Base-by-base conservation (phyloP, 768 basidiomycete species). In the button mushroom (Agaricus bisporus) region DNA sequence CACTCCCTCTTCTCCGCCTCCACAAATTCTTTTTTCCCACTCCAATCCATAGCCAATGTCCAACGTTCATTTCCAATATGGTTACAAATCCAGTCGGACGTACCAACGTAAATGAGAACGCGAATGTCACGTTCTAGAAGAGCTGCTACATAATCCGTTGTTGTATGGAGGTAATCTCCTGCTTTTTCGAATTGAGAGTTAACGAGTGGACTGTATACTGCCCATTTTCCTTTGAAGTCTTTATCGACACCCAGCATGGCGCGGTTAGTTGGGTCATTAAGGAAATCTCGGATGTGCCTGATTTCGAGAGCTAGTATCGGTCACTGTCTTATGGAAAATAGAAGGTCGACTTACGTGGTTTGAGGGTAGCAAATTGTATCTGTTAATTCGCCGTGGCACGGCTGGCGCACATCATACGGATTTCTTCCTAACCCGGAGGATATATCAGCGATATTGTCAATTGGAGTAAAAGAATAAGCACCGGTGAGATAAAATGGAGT, bases 51-150 rank as follows among this genome's bases (percentile, higher is more conserved):
- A 29, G 69, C 68, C 47, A 83, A 66, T 7, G 82, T 80, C 88
- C 88, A 91, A 26, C 76, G 71, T 60, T 84, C 79, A 63, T 91
- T 91, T 6, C 83, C 85, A 29, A 87, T 68, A 76, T 81, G 84
- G 63, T 88, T 88, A 65, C 87, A 88, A 49, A 82, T 82, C 82
- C 81, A 87, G 58, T 88, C 86, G 52, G 84, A 82, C 32, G 74
- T 75, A 6, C 86, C 87, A 1, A 82, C 83, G 58, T 88, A 89
- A 49, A 85, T 80, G 29, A 92, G 74, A 14, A 84, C 78, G 2
- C 78, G 75, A 22, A 93, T 70, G 0, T 81, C 83, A 17, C 85
- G 80, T 56, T 91, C 88, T 12, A 92, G 78, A 36, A 91, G 76
- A 0, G 75, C 78, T 1, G 79, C 74, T 57, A 88, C 73, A 65